Evolutionary conservation across 1,284 basidiomycete genomes (phyloP).

Genomic region (Grifola frondosa): DNA sequence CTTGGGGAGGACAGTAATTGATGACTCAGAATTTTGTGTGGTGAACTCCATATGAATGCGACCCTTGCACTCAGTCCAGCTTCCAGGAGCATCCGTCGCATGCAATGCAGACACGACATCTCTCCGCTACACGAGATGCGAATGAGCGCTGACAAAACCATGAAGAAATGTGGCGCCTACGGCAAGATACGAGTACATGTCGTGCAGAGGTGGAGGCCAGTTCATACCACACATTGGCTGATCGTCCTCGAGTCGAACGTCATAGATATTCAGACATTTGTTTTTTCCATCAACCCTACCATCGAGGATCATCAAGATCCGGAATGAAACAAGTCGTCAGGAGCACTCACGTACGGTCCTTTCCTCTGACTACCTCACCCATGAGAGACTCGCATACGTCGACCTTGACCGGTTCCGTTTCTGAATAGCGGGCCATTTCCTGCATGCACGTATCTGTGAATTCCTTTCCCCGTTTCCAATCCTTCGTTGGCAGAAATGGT

Average conservation of each 20-base stretch:
- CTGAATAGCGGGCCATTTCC: slow-evolving; percentile 47
- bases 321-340: background rate
- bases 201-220: slow-evolving; percentile 90
- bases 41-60: slow-evolving; percentile 69
- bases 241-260: slow-evolving; percentile 85
- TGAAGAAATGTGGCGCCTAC: slow-evolving; percentile 45
- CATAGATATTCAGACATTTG: slow-evolving; percentile 94
- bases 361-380: slow-evolving; percentile 57
- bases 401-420: slow-evolving; percentile 62
- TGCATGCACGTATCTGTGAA: slow-evolving; percentile 64
- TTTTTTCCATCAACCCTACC: slow-evolving; percentile 66
- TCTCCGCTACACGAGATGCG: slow-evolving; percentile 46
- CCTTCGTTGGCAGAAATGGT: slow-evolving; percentile 33
- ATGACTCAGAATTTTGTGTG: slow-evolving; percentile 60
- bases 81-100: slow-evolving; percentile 73
- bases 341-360: slow-evolving; percentile 59
- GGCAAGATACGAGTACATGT: slow-evolving; percentile 78
- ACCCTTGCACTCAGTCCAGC: slow-evolving; percentile 88
- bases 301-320: background rate
- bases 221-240: slow-evolving; percentile 96
- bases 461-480: slow-evolving; percentile 64
- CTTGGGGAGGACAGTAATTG: slow-evolving; percentile 77
- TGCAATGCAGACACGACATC: slow-evolving; percentile 88
- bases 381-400: slow-evolving; percentile 69
- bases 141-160: slow-evolving; percentile 5